Evolutionary conservation across 2,329 filamentous ascomycete genomes (phyloP), one percentile per base, ranked within the genome.

Genomic region (Penicillium sp.): DNA sequence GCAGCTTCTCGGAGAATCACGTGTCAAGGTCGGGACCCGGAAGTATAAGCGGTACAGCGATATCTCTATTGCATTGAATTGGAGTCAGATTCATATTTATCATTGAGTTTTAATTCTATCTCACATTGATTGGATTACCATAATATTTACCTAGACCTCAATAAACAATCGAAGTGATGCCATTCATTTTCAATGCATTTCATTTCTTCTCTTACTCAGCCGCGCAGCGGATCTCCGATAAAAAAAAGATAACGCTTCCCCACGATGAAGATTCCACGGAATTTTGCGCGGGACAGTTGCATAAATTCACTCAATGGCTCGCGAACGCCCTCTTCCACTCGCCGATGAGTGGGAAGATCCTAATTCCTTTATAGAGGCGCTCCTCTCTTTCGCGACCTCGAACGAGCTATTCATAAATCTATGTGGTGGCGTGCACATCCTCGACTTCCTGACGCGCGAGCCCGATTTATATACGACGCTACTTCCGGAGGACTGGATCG

Each of bases 381-480:
- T 98, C 13, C 81, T 98, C 26, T 72, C 85, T 21, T 96, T 98
- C 68, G 84, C 87, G 1, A 86, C 86, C 6, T 86, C 86, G 2
- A 90, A 89, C 46, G 84, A 88, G 53, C 80, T 91, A 1, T 92
- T 97, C 65, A 89, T 91, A 63, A 91, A 90, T 26, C 82, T 99
- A n/a, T 96, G 92, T 70, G 95, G 95, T 53, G 93, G 93, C n/a
- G 90, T 98, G 1, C 95, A 99, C 71, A 93, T 99, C 61, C 82
- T 98, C 55, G 95, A 99, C 73, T 98, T 99, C 76, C 91, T 97
- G 77, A 97, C 92, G 2, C 85, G 86, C 43, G 85, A 91, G 48
- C 90, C 91, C 5, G 89, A 91, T 61, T 82, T 97, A 0, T 99
- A 96, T 72, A 85, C 89, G 52, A 81, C 84, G 1, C 83, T 93